Conservation (phyloP, 2,329 filamentous ascomycete genomes). For the Trichoderma asperellum region DNA sequence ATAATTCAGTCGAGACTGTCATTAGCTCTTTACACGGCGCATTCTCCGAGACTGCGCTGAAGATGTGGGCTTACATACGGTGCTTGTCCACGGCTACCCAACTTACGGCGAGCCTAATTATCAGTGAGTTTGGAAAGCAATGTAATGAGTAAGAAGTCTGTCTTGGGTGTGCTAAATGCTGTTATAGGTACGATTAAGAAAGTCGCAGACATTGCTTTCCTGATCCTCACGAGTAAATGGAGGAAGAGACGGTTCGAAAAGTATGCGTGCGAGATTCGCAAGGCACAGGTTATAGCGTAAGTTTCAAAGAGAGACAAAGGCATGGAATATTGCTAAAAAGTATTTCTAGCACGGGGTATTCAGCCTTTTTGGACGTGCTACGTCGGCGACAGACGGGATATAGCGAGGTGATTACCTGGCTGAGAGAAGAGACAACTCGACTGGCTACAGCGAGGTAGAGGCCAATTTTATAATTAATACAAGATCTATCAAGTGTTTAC, state of each 20-base stretch:
- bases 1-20: conserved; percentile 73
- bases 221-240: conserved; percentile 63
- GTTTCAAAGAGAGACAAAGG: conserved; percentile 37
- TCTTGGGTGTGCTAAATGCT: background rate
- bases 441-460: conserved; percentile 33
- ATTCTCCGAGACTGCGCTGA: conserved; percentile 78
- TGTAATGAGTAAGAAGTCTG: background rate
- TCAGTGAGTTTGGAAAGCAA: conserved; percentile 52
- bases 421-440: conserved; percentile 54
- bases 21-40: conserved; percentile 74
- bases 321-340: conserved; percentile 26
- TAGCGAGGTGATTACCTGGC: conserved; percentile 66
- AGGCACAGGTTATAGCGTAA: conserved; percentile 64
- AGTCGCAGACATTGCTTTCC: conserved; percentile 65
- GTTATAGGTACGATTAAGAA: conserved; percentile 64
- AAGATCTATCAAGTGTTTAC: background rate
- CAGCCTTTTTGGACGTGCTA: conserved; percentile 72
- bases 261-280: conserved; percentile 64
- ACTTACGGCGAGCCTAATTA: conserved; percentile 64
- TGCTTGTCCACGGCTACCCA: conserved; percentile 61
- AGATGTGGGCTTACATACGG: conserved; percentile 65
- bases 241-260: conserved; percentile 51
- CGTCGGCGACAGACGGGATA: conserved; percentile 73
- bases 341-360: conserved; percentile 62
- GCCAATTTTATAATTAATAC: background rate